These are phyloP conservation scores for Ogataea pignaliae DNA, from an alignment of 805 yeast genomes.

Conservation along the genomic window DNA sequence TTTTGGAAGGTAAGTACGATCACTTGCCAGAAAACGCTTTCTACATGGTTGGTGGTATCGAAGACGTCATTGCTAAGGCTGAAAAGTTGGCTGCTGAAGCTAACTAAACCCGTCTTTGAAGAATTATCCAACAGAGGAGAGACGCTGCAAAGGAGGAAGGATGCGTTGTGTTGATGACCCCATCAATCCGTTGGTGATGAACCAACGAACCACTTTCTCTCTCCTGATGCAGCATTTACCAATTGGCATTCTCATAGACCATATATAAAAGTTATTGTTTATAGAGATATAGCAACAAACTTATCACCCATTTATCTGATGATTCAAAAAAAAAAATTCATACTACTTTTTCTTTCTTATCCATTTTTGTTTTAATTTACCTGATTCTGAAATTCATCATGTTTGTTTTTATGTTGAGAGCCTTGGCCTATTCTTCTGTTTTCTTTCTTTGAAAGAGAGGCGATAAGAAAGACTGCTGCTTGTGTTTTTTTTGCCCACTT, in stretches of 20 bases:
- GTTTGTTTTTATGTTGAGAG: conserved; percentile 5
- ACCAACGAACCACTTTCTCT: too few species aligned
- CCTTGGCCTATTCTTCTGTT: neutral
- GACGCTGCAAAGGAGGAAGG: too few species aligned
- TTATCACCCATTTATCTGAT: neutral
- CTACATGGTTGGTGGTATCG: conserved; percentile 99
- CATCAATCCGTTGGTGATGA: too few species aligned
- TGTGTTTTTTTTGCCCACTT: too few species aligned
- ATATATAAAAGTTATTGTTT: conserved; percentile 6
- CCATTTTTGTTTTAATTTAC: conserved; percentile 6
- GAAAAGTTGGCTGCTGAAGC: conserved; percentile 97
- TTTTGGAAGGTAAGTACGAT: conserved; percentile 97
- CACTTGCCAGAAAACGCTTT: conserved; percentile 98
- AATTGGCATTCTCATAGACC: conserved; percentile 2
- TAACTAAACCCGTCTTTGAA: conserved; percentile 39
- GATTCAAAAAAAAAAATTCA: conserved; percentile 5
- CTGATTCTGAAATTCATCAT: conserved; percentile 14
- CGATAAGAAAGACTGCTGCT: neutral
- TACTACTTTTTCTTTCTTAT: conserved; percentile 4
- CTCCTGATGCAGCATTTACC: too few species aligned
- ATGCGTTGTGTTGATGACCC: too few species aligned
- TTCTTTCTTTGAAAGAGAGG: neutral
- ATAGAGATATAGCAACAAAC: conserved; percentile 5
- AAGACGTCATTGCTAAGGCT: conserved; percentile 97
- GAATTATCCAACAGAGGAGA: too few species aligned